A percentile compares a stretch with the other conserved stretches of the same genome.
These are phyloP conservation scores for Castanopsis chinensis DNA, from an alignment of 306 rosid species.

Conservation along the genomic window DNA sequence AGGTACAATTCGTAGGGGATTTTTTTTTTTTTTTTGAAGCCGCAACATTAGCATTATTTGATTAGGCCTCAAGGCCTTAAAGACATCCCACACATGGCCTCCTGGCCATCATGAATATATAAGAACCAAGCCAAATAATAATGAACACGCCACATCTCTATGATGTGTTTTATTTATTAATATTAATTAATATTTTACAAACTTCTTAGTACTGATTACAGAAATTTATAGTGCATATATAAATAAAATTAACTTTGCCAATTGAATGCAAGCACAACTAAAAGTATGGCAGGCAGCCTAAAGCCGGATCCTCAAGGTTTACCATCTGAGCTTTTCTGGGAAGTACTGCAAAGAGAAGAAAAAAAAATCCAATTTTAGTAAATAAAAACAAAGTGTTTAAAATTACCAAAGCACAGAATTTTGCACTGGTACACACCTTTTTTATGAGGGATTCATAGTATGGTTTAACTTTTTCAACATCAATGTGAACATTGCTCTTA, in stretches of 20 bases:
- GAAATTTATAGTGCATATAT: background rate
- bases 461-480: conserved; percentile 10
- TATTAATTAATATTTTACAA: background rate
- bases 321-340: background rate
- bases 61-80: no score
- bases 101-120: no score
- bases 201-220: background rate
- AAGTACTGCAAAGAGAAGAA: background rate
- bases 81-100: no score
- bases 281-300: background rate
- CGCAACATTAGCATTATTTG: no score
- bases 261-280: background rate
- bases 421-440: background rate
- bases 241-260: background rate
- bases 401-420: background rate
- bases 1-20: no score
- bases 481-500: conserved; percentile 1
- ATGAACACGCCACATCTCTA: background rate
- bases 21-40: no score
- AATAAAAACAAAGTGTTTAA: background rate
- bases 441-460: background rate
- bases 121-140: no score
- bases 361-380: no score
- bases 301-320: background rate
- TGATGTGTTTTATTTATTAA: background rate